Evolutionary conservation across 176 grass and related monocot genomes (phyloP).

Genomic region (Raddia guianensis): DNA sequence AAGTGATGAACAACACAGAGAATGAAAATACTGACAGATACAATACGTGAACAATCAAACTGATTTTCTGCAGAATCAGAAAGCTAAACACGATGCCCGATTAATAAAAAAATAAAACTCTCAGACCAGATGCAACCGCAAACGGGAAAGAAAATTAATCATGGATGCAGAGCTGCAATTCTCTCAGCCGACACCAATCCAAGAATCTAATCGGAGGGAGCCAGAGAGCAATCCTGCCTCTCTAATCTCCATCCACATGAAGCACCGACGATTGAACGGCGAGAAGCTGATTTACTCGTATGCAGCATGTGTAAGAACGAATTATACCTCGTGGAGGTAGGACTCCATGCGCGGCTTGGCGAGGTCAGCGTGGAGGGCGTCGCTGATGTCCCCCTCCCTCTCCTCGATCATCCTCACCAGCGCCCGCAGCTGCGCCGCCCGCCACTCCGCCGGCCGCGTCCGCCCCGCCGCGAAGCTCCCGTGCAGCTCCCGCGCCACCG

Average conservation of each 20-base stretch:
- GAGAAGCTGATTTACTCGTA: background rate
- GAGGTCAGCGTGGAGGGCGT: conserved; percentile 72
- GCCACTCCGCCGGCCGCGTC: conserved; percentile 76
- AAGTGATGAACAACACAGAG: too few species aligned
- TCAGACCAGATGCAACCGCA: background rate
- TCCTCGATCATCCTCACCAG: conserved; percentile 65
- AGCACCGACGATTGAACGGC: background rate
- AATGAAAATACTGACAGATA: too few species aligned
- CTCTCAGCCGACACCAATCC: background rate
- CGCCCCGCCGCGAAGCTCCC: conserved; percentile 55
- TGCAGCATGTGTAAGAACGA: background rate
- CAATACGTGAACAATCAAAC: background rate
- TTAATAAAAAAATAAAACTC: too few species aligned
- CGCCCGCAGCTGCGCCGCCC: conserved; percentile 58
- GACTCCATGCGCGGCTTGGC: conserved; percentile 78
- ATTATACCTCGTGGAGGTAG: conserved; percentile 71
- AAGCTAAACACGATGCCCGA: background rate
- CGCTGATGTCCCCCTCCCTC: conserved; percentile 70
- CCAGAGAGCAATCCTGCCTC: background rate
- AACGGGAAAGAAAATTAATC: background rate
- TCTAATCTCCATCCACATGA: background rate
- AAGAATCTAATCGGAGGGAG: background rate
- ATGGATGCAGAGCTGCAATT: background rate
- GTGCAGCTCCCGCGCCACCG: conserved; percentile 46
- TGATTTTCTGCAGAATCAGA: background rate